Conservation (phyloP, 1,284 basidiomycete species). For the Trichosporon sp. region DNA sequence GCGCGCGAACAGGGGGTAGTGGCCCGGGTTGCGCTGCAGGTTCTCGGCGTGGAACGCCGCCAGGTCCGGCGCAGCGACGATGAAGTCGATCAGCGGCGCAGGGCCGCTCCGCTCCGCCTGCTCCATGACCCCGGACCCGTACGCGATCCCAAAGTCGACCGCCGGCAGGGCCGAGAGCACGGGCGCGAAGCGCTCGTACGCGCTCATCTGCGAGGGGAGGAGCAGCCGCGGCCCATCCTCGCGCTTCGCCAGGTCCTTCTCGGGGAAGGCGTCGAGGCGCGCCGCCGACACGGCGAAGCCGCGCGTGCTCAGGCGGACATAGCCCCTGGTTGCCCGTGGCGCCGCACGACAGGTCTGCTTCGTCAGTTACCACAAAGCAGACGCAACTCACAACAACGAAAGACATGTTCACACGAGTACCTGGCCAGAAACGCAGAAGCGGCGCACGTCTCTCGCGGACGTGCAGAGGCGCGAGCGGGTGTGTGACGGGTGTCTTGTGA, state of each 20-base stretch:
- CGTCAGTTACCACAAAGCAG: neutral
- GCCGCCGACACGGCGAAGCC: neutral
- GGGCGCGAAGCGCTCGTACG: conserved; percentile 35
- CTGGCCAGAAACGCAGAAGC: neutral
- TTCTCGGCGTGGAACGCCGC: conserved; percentile 93
- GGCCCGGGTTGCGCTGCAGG: conserved; percentile 78
- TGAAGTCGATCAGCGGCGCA: conserved; percentile 85
- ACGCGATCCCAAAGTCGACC: conserved; percentile 47
- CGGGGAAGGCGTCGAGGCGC: neutral
- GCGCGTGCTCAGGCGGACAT: neutral
- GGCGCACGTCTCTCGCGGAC: neutral
- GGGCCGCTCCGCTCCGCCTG: conserved; percentile 37
- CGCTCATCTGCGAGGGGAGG: conserved; percentile 6
- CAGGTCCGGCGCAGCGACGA: conserved; percentile 88
- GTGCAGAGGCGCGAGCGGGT: neutral
- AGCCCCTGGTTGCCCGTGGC: neutral
- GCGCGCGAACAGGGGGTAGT: conserved; percentile 85
- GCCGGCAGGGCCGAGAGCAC: conserved; percentile 36
- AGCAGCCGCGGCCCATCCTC: neutral
- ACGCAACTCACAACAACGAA: neutral
- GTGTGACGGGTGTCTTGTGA: neutral
- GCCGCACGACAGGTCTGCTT: neutral
- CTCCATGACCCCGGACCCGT: conserved; percentile 47
- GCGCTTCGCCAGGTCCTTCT: neutral
- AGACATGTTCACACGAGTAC: neutral